phyloP scores from a whole-genome alignment of 2,329 filamentous ascomycete genomes.

The Leptographium wingfieldii region DNA sequence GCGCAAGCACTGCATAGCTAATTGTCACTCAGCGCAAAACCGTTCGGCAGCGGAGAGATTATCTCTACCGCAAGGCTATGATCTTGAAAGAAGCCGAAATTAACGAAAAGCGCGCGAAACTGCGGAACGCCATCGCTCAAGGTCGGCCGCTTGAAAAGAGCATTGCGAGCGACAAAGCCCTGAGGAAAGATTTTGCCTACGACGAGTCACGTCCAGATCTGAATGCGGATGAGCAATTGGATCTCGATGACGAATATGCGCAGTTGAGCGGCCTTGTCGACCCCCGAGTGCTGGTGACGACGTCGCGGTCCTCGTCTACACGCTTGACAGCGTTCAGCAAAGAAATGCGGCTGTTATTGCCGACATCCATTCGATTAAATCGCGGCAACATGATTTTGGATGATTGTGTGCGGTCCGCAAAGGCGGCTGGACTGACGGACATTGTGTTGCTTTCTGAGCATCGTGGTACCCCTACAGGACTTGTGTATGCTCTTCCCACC shows the following conservation, averaged over 20 bases:
- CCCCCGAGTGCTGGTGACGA: slow-evolving; percentile 67
- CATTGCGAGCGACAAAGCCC: slow-evolving; percentile 73
- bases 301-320: slow-evolving; percentile 75
- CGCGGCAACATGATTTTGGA: slow-evolving; percentile 80
- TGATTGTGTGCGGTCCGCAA: slow-evolving; percentile 71
- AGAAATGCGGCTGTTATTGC: slow-evolving; percentile 61
- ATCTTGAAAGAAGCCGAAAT: slow-evolving; percentile 85
- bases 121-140: slow-evolving; percentile 75
- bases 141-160: slow-evolving; percentile 73
- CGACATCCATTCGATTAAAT: slow-evolving; percentile 79
- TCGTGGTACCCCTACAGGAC: slow-evolving; percentile 77
- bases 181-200: slow-evolving; percentile 84
- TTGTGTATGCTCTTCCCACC: slow-evolving; percentile 25
- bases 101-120: slow-evolving; percentile 75
- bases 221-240: slow-evolving; percentile 53
- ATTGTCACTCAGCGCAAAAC: slow-evolving; percentile 44
- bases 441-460: slow-evolving; percentile 85
- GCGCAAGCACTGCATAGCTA: neutral
- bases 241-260: slow-evolving; percentile 81
- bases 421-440: slow-evolving; percentile 69
- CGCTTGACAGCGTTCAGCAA: slow-evolving; percentile 84
- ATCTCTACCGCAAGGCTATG: slow-evolving; percentile 82
- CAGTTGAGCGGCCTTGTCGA: slow-evolving; percentile 86
- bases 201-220: slow-evolving; percentile 70
- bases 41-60: slow-evolving; percentile 68